phyloP scores from a whole-genome alignment of 805 yeast species.

The Candida yuanshanica region DNA sequence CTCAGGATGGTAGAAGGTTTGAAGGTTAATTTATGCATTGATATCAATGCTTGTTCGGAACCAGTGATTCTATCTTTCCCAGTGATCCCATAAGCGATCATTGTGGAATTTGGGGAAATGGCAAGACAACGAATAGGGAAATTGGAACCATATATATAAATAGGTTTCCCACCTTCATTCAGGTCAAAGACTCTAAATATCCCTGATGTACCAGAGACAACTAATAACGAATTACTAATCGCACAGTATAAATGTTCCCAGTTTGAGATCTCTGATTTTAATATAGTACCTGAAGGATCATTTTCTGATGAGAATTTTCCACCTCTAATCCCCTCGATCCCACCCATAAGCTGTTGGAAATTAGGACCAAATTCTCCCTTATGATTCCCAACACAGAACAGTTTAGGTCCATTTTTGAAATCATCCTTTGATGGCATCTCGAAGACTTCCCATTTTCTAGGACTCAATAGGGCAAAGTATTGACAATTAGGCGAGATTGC shows the following conservation, averaged over 20 bases:
- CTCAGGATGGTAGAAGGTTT: slow-evolving; percentile 2
- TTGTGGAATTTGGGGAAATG: slow-evolving; percentile 55
- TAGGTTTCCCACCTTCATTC: slow-evolving; percentile 47
- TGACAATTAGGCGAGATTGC: slow-evolving; percentile 60
- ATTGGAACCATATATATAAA: slow-evolving; percentile 62
- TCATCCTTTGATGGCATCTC: slow-evolving; percentile 30
- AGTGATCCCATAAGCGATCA: slow-evolving; percentile 76
- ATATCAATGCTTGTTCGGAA: slow-evolving; percentile 71
- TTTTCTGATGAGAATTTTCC: slow-evolving; percentile 9
- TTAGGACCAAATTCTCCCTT: slow-evolving; percentile 62
- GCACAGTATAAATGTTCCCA: slow-evolving; percentile 62
- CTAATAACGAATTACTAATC: slow-evolving; percentile 50
- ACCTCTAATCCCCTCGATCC: slow-evolving; percentile 15
- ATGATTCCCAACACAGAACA: slow-evolving; percentile 63
- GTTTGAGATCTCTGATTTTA: slow-evolving; percentile 28
- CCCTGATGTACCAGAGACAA: slow-evolving; percentile 69
- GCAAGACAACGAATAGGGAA: slow-evolving; percentile 80
- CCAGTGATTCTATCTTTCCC: slow-evolving; percentile 67
- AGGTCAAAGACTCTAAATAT: slow-evolving; percentile 61
- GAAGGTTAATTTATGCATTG: slow-evolving; percentile 40
- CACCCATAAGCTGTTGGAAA: slow-evolving; percentile 33
- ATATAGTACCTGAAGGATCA: slow-evolving; percentile 13
- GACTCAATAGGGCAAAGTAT: slow-evolving; percentile 58
- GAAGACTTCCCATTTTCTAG: slow-evolving; percentile 71
- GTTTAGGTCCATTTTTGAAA: slow-evolving; percentile 42